Evolutionary conservation across 1,284 basidiomycete species (phyloP), one percentile per base, ranked within the genome.

Genomic region (Papiliotrema fonsecae): DNA sequence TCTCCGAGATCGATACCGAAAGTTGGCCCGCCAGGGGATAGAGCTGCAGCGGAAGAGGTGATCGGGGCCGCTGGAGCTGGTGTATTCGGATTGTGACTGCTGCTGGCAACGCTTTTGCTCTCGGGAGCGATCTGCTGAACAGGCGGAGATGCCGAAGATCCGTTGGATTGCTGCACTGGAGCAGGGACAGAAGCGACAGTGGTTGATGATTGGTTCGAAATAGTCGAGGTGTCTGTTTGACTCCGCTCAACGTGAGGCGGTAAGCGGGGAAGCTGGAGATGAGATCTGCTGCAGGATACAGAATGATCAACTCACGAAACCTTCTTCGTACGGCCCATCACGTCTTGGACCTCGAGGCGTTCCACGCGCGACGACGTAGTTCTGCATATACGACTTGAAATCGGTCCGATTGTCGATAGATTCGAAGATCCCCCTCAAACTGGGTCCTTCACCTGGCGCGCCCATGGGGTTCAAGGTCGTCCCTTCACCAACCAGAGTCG

Each of bases 331-430:
- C 6, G 87, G 87, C 4, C 88, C 89, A 56, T 90, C 87, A 58
- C 89, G 77, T 50, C 87, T 78, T 18, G 86, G 88, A 10, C 86
- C 88, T 42, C 70, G 66, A 7, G 82, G 79, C 30, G 78, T 74
- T 14, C 80, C 88, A 54, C 88, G 86, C 6, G 88, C 88, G 57
- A 82, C 77, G 4, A 88, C 85, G 67, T 96, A 98, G 66, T 96
- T 91, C 68, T 96, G 88, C 92, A 99, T 96, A 72, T 87, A 99
- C 19, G 81, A 82, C 75, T 88, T 94, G 76, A 99, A 98, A 74
- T 99, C 96, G 35, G 83, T 78, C 24, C 90, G 82, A 64, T 93
- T 93, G 75, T 99, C 94, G 60, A 99, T 96, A 9, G 81, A 79
- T 68, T 97, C 92, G 49, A 88, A 86, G 6, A 89, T 82, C 0